Base-by-base conservation (phyloP, 768 basidiomycete genomes). In the Lentinus brumalis region DNA sequence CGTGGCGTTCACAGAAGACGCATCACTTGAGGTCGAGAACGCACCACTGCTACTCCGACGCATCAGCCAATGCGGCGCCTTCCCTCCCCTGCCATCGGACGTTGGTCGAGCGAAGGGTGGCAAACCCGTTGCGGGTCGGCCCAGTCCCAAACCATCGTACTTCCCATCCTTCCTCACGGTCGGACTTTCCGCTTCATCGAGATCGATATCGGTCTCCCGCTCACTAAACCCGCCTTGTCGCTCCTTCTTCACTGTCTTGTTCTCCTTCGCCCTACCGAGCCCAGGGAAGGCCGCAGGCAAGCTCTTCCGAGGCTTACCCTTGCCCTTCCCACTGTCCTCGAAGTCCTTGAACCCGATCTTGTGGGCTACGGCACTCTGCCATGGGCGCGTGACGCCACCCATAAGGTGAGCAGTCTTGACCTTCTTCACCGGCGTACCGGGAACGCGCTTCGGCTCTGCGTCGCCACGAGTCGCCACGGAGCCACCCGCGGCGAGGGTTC, bases 391-490 rank as follows among this genome's bases (percentile, higher is more conserved):
- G 11, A 60, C 62, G n/a, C 63, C 67, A 26, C 64, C 66, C 40
- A 70, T 41, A 60, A 87, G 75, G 68, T 83, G 79, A 42, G 81
- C 79, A 21, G 83, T 86, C 74, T 87, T 87, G 59, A 79, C 72
- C 69, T 81, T 86, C 79, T 93, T 93, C n/a, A 91, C 88, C 1
- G 91, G 91, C 14, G 91, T 93, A 0, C 88, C 90, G 1, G 91
- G 91, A 6, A 84, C 83, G 57, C 80, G 86, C 79, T 90, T 92
- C 16, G 71, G 75, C 74, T 72, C 64, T 26, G 63, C 62, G 40
- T 78, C 76, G 4, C 67, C 70, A 59, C 75, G 72, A 39, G 73
- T 72, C 51, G 72, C 66, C 3, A 77, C 78, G 61, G 86, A 88
- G 14, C 81, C 78, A 11, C 83, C 84, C 3, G 82, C 79, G 6